Percentiles rank a stretch among this genome's conserved stretches.
These are phyloP conservation scores for Aspergillus oerlinghausenensis DNA, from an alignment of 2,329 filamentous ascomycete species.

Conservation along the genomic window DNA sequence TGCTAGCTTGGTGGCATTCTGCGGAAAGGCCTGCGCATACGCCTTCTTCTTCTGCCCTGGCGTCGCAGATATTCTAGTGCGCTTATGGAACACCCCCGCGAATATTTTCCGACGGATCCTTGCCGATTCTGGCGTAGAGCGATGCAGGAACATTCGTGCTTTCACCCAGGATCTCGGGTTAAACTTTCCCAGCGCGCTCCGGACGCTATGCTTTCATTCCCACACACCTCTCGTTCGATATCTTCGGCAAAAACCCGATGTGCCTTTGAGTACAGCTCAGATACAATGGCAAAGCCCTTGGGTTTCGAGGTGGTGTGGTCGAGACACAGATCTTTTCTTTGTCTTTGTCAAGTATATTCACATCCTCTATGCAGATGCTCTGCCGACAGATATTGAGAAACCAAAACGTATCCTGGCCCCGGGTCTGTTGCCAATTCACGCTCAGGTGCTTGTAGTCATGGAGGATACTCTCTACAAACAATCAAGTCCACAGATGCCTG, in stretches of 20 bases:
- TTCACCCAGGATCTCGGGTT: slow-evolving; percentile 60
- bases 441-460: slow-evolving; percentile 72
- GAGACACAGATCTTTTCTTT: slow-evolving; percentile 85
- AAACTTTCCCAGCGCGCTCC: slow-evolving; percentile 65
- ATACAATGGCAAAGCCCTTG: slow-evolving; percentile 84
- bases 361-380: slow-evolving; percentile 69
- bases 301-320: slow-evolving; percentile 79
- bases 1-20: slow-evolving; percentile 73
- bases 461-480: slow-evolving; percentile 82
- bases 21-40: slow-evolving; percentile 85
- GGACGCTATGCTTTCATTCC: slow-evolving; percentile 58
- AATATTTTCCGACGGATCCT: slow-evolving; percentile 67
- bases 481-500: slow-evolving; percentile 42
- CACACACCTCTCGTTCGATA: slow-evolving; percentile 56
- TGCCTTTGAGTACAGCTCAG: slow-evolving; percentile 64
- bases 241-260: slow-evolving; percentile 61
- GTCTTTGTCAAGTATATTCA: slow-evolving; percentile 88
- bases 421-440: slow-evolving; percentile 73
- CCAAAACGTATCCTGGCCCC: slow-evolving; percentile 63
- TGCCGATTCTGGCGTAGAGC: slow-evolving; percentile 62
- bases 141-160: slow-evolving; percentile 46
- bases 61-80: slow-evolving; percentile 74
- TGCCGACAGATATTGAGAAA: slow-evolving; percentile 52
- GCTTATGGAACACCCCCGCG: slow-evolving; percentile 70
- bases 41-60: slow-evolving; percentile 90